These are phyloP conservation scores for Tuber calosporum DNA, from an alignment of 495 filamentous ascomycete species.

Conservation along the genomic window DNA sequence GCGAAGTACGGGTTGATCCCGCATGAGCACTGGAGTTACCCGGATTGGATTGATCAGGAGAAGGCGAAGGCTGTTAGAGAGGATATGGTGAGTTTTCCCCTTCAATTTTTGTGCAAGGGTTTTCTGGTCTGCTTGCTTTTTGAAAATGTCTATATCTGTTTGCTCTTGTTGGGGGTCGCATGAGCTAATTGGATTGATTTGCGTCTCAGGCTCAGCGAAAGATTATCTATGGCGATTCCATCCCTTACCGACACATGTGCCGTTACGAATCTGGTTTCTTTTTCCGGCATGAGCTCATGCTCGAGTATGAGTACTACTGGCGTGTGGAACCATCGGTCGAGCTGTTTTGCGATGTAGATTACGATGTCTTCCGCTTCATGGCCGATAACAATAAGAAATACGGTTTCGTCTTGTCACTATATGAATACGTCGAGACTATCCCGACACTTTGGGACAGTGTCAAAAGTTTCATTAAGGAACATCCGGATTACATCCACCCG, in stretches of 20 bases:
- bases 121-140: slow-evolving; percentile 9
- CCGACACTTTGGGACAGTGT: slow-evolving; percentile 89
- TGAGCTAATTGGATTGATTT: neutral
- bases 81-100: slow-evolving; percentile 55
- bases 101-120: neutral
- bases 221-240: slow-evolving; percentile 91
- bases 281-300: slow-evolving; percentile 74
- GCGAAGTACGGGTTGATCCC: slow-evolving; percentile 82
- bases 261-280: slow-evolving; percentile 91
- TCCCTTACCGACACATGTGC: slow-evolving; percentile 91
- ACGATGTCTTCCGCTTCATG: slow-evolving; percentile 83
- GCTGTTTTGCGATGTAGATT: slow-evolving; percentile 75
- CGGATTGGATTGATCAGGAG: slow-evolving; percentile 76
- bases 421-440: slow-evolving; percentile 94
- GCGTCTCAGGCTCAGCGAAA: slow-evolving; percentile 52
- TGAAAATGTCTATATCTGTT: slow-evolving; percentile 6
- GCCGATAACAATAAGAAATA: slow-evolving; percentile 83
- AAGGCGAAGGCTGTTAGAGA: slow-evolving; percentile 72
- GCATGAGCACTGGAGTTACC: slow-evolving; percentile 84
- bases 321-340: slow-evolving; percentile 83
- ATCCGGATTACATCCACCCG: slow-evolving; percentile 78
- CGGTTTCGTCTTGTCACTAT: slow-evolving; percentile 80
- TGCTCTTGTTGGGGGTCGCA: neutral
- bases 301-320: slow-evolving; percentile 90
- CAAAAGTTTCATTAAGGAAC: slow-evolving; percentile 79